Conservation (phyloP, 768 basidiomycete species). For the Filobasidium floriforme region DNA sequence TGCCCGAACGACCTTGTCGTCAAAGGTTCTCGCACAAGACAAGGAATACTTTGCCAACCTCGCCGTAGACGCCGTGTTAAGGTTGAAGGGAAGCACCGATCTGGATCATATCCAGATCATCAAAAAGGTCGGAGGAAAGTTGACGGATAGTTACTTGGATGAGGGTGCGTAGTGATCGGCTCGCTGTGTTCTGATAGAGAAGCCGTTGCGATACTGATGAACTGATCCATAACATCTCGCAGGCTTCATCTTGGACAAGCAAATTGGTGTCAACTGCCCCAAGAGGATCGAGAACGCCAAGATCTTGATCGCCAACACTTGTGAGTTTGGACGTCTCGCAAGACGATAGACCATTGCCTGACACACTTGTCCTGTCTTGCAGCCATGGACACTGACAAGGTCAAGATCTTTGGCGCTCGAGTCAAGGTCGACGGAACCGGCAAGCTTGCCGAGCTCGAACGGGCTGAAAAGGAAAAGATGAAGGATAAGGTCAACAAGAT, state of each 20-base stretch:
- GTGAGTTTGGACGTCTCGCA: conserved; percentile 50
- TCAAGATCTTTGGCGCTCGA: conserved; percentile 96
- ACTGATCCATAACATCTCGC: background rate
- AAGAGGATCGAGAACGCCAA: conserved; percentile 91
- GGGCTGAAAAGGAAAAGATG: conserved; percentile 99
- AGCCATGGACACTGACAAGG: conserved; percentile 99
- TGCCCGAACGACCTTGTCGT: conserved; percentile 87
- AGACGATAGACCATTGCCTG: background rate
- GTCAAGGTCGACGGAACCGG: conserved; percentile 93
- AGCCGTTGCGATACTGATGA: background rate
- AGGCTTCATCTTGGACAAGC: conserved; percentile 88
- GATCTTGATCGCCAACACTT: conserved; percentile 96
- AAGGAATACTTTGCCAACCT: conserved; percentile 97
- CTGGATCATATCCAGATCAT: conserved; percentile 98
- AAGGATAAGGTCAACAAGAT: conserved; percentile 94
- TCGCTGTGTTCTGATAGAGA: background rate
- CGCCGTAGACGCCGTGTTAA: conserved; percentile 90
- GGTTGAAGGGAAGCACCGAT: conserved; percentile 92
- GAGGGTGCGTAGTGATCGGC: conserved; percentile 57
- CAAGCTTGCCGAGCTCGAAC: conserved; percentile 94
- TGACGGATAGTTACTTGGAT: conserved; percentile 95
- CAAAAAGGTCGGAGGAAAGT: conserved; percentile 98
- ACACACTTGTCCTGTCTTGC: background rate
- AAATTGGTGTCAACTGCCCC: conserved; percentile 85
- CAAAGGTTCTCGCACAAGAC: conserved; percentile 92